Conservation (phyloP, 108 stramenopile species). For the Skeletonema costatum region DNA sequence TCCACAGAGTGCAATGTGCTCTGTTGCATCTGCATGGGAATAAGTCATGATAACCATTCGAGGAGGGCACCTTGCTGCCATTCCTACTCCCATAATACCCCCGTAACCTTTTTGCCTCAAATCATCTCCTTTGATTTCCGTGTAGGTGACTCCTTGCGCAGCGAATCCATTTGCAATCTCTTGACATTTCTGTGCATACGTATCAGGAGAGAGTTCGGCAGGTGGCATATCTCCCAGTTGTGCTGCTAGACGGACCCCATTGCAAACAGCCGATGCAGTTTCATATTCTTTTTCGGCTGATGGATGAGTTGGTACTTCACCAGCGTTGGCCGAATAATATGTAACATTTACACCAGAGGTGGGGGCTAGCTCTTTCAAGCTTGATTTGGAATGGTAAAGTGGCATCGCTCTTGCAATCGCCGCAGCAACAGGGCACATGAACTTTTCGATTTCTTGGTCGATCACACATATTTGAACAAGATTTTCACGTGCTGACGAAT, state of each 20-base stretch:
- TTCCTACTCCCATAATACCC: slow-evolving; percentile 81
- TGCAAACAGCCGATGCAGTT: slow-evolving; percentile 37
- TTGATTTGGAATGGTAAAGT: slow-evolving; percentile 43
- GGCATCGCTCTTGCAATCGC: slow-evolving; percentile 61
- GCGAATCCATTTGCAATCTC: slow-evolving; percentile 35
- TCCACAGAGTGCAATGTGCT: slow-evolving; percentile 77
- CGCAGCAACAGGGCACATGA: background rate
- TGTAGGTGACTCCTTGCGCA: slow-evolving; percentile 12
- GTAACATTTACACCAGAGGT: slow-evolving; percentile 22
- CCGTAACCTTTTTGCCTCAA: slow-evolving; percentile 49
- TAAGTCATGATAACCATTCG: slow-evolving; percentile 77
- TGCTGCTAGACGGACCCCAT: slow-evolving; percentile 64
- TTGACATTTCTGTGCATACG: slow-evolving; percentile 51
- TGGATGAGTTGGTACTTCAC: background rate
- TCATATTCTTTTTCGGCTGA: slow-evolving; percentile 12
- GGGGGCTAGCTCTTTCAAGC: background rate
- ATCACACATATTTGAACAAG: background rate
- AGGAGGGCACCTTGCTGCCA: slow-evolving; percentile 83
- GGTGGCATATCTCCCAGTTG: slow-evolving; percentile 81
- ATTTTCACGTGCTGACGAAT: slow-evolving; percentile 2
- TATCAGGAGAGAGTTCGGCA: slow-evolving; percentile 54
- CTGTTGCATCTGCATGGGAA: slow-evolving; percentile 2
- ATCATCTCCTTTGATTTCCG: slow-evolving; percentile 57
- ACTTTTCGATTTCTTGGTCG: background rate
- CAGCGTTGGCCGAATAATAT: slow-evolving; percentile 30